A percentile compares a stretch with the other conserved stretches of the same genome.
Evolutionary conservation across 2,329 filamentous ascomycete genomes (phyloP).

Genomic region (Calonectria montana): DNA sequence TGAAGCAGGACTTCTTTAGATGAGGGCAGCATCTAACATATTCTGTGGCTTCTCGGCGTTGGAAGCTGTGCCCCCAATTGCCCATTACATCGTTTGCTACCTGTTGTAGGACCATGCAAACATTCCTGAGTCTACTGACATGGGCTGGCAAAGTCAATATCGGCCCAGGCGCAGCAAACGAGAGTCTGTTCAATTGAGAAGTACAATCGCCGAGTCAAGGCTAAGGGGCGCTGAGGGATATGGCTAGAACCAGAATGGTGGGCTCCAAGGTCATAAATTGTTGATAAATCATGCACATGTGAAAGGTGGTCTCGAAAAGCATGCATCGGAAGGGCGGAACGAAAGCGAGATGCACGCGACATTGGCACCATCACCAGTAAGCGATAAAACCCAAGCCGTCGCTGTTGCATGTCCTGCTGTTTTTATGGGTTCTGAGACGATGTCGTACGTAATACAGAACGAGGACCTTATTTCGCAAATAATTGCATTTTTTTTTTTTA

Average conservation of each 20-base stretch:
- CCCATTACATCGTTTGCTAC: not conserved
- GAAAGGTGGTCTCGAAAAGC: not conserved
- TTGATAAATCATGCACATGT: not conserved
- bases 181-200: not conserved
- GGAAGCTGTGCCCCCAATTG: too few species aligned
- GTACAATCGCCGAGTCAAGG: not conserved
- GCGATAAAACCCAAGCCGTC: not conserved
- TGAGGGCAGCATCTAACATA: not conserved
- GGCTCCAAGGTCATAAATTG: too few species aligned
- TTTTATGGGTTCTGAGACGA: slow-evolving; percentile 11
- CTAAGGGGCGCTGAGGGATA: not conserved
- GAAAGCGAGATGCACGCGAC: not conserved
- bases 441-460: not conserved
- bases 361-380: not conserved
- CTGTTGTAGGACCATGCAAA: not conserved
- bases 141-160: not conserved
- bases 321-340: not conserved
- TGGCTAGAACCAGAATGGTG: not conserved
- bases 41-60: not conserved
- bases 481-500: not conserved
- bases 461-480: not conserved
- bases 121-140: not conserved
- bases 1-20: not conserved
- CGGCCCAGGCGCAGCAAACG: not conserved
- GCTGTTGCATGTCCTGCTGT: not conserved